Percentiles rank a stretch among this genome's conserved stretches.
These are phyloP conservation scores for Aspergillus neoniger DNA, from an alignment of 2,329 filamentous ascomycete genomes.

Conservation along the genomic window DNA sequence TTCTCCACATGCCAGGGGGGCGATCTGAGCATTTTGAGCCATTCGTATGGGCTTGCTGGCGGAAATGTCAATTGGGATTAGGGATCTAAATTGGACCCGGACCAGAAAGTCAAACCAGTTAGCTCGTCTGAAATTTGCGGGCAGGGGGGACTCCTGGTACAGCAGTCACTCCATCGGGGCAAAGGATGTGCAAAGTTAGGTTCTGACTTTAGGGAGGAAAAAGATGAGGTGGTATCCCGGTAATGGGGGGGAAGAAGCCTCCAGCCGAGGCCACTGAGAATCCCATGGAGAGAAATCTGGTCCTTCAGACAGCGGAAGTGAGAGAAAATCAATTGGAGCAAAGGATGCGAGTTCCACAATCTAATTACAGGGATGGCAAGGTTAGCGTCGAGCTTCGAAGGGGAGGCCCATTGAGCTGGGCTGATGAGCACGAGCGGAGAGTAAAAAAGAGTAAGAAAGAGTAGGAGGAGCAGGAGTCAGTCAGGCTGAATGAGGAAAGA, in stretches of 20 bases:
- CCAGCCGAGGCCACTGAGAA: neutral
- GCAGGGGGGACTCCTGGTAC: neutral
- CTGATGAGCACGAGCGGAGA: neutral
- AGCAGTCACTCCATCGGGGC: neutral
- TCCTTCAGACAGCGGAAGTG: neutral
- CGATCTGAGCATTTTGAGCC: constrained; percentile 9
- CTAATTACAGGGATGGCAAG: neutral
- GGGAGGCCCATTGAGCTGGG: neutral
- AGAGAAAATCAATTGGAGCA: neutral
- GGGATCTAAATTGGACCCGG: neutral
- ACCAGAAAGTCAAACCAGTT: neutral
- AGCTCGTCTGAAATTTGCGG: constrained; percentile 1
- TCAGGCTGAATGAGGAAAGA: too few species aligned
- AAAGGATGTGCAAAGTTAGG: neutral
- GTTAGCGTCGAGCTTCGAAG: neutral
- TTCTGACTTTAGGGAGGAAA: neutral
- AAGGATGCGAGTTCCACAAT: neutral
- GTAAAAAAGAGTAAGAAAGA: neutral
- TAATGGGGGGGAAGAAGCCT: neutral
- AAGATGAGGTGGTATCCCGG: too few species aligned
- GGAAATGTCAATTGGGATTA: neutral
- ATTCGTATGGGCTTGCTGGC: neutral
- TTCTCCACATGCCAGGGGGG: constrained; percentile 11
- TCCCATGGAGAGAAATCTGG: neutral
- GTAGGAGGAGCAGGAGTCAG: neutral